phyloP scores from a whole-genome alignment of 1,284 basidiomycete species.

The Rhizoctonia solani region DNA sequence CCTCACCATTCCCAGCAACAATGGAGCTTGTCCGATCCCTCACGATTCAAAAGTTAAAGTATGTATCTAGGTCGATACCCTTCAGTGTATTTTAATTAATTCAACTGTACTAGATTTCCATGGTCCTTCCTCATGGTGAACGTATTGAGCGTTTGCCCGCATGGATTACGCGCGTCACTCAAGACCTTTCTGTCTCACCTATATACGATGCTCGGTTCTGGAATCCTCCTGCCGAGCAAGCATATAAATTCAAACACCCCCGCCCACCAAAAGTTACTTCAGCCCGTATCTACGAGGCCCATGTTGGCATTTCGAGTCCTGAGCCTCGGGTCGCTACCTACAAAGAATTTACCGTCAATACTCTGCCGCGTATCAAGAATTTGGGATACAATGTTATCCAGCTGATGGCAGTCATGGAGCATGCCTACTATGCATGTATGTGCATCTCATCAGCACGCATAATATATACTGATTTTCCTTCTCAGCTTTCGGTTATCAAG shows the following conservation, averaged over 20 bases:
- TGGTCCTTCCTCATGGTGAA: constrained; percentile 74
- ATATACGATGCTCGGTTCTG: constrained; percentile 98
- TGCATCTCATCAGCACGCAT: constrained; percentile 33
- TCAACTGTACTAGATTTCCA: constrained; percentile 66
- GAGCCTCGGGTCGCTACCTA: constrained; percentile 90
- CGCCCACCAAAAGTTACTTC: constrained; percentile 70
- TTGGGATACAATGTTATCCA: constrained; percentile 97
- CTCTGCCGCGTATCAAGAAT: constrained; percentile 85
- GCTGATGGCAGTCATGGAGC: constrained; percentile 97
- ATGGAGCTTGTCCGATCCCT: constrained; percentile 81
- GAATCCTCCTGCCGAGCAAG: constrained; percentile 80
- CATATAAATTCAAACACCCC: constrained; percentile 82
- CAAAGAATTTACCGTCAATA: constrained; percentile 88
- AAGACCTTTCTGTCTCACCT: constrained; percentile 87
- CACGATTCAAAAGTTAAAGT: constrained; percentile 96
- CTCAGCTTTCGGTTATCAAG: constrained; percentile 94
- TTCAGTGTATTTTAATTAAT: not conserved
- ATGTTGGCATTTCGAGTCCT: constrained; percentile 94
- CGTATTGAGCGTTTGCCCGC: constrained; percentile 90
- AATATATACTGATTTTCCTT: constrained; percentile 14
- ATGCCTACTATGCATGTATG: constrained; percentile 96
- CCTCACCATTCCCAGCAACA: constrained; percentile 73
- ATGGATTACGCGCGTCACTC: constrained; percentile 95
- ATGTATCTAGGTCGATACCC: constrained; percentile 33
- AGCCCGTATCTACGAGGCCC: constrained; percentile 93